These are phyloP conservation scores for Plectosphaerella plurivora DNA, from an alignment of 2,329 filamentous ascomycete genomes.

Conservation along the genomic window DNA sequence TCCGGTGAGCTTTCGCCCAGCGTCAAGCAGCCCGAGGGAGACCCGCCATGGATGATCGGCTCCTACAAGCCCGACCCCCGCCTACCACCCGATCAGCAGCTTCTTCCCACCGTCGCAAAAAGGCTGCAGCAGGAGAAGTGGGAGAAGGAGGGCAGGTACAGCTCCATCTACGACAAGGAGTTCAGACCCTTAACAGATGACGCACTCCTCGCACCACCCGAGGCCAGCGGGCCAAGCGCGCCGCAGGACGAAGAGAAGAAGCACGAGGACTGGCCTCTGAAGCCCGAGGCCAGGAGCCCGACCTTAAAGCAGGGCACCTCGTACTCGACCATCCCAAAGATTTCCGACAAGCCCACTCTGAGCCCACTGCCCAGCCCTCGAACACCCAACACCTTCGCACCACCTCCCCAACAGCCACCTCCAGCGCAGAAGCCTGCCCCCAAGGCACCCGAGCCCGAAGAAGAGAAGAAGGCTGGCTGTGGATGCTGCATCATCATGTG, in stretches of 20 bases:
- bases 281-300: conserved; percentile 42
- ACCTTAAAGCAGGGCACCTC: conserved; percentile 40
- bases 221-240: conserved; percentile 16
- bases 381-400: conserved; percentile 18
- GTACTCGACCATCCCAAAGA: conserved; percentile 62
- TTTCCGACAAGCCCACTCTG: conserved; percentile 37
- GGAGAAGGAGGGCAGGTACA: conserved; percentile 86
- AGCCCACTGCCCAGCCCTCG: conserved; percentile 41
- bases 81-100: conserved; percentile 89
- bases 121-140: conserved; percentile 90
- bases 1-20: conserved; percentile 48
- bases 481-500: conserved; percentile 50
- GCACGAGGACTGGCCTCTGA: conserved; percentile 57
- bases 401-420: conserved; percentile 21
- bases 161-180: conserved; percentile 79
- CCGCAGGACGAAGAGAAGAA: conserved; percentile 23
- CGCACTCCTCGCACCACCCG: conserved; percentile 41
- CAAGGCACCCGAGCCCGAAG: conserved; percentile 15
- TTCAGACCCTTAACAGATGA: conserved; percentile 79
- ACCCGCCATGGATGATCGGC: conserved; percentile 90
- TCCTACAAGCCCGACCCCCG: conserved; percentile 96
- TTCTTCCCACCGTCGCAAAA: conserved; percentile 89
- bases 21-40: conserved; percentile 76
- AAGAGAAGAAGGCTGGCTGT: conserved; percentile 38
- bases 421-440: conserved; percentile 15